phyloP scores from a whole-genome alignment of 2,329 filamentous ascomycete species.

The Macroventuria anomochaeta region DNA sequence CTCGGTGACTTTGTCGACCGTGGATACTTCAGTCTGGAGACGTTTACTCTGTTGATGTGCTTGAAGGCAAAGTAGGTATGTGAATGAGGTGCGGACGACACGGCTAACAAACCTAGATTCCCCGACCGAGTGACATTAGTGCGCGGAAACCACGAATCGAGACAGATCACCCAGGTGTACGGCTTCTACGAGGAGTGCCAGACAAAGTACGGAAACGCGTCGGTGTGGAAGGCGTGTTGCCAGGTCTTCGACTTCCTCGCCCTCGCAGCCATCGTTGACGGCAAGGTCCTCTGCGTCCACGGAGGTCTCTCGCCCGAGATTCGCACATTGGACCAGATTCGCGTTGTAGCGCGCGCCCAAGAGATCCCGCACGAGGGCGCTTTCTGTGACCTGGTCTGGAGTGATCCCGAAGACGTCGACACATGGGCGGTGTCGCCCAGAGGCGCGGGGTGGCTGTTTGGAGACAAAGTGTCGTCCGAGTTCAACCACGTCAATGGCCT shows the following conservation, averaged over 20 bases:
- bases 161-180: constrained; percentile 98
- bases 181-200: constrained; percentile 99
- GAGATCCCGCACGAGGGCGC: constrained; percentile 98
- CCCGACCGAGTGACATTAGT: constrained; percentile 76
- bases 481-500: constrained; percentile 80
- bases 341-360: constrained; percentile 74
- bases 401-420: constrained; percentile 74
- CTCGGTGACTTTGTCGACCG: constrained; percentile 74
- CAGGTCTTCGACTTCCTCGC: constrained; percentile 99
- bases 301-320: constrained; percentile 98
- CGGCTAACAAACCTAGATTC: constrained; percentile 57
- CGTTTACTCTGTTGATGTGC: constrained; percentile 74
- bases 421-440: constrained; percentile 73
- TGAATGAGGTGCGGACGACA: neutral
- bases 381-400: constrained; percentile 98
- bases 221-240: constrained; percentile 99
- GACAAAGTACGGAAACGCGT: constrained; percentile 98
- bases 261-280: constrained; percentile 95
- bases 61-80: constrained; percentile 70
- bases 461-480: constrained; percentile 75
- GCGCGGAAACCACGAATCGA: constrained; percentile 90
- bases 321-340: constrained; percentile 87
- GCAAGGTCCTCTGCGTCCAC: constrained; percentile 99
- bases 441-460: constrained; percentile 72
- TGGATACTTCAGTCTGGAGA: constrained; percentile 77